Percentiles rank a stretch among this genome's conserved stretches.
phyloP scores from a whole-genome alignment of 225 moss, liverwort and hornwort genomes.

The Rhytidiadelphus loreus region DNA sequence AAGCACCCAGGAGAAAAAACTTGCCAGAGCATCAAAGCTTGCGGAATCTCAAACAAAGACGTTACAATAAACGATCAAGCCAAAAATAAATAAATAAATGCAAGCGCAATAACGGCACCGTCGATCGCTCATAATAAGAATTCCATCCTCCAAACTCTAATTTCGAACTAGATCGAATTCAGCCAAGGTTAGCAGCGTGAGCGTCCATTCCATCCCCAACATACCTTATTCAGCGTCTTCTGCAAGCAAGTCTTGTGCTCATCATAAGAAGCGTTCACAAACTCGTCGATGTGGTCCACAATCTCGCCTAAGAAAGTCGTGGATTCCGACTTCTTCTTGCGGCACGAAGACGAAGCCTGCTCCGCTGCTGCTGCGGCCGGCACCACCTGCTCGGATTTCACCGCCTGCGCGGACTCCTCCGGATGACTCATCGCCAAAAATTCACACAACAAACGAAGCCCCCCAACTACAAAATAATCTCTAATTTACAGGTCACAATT shows the following conservation, averaged over 20 bases:
- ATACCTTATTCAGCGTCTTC: slow-evolving; percentile 69
- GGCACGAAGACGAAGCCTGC: slow-evolving; percentile 35
- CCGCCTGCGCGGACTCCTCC: slow-evolving; percentile 4
- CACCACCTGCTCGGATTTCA: slow-evolving; percentile 11
- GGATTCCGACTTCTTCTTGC: slow-evolving; percentile 70
- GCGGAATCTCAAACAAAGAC: neutral
- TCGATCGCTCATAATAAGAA: neutral
- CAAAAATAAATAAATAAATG: neutral
- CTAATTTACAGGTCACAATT: no score
- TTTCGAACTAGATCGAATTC: neutral
- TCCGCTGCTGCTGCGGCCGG: neutral
- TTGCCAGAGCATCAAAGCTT: neutral
- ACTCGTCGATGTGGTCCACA: slow-evolving; percentile 77
- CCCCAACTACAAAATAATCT: neutral
- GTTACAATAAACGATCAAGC: neutral
- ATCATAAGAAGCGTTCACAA: slow-evolving; percentile 78
- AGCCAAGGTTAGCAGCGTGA: neutral
- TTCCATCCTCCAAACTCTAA: neutral
- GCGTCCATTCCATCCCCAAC: neutral
- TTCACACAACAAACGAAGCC: neutral
- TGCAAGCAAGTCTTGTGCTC: slow-evolving; percentile 85
- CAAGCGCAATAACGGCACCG: neutral
- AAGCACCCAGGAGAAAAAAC: neutral
- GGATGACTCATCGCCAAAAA: neutral
- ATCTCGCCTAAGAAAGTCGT: slow-evolving; percentile 64